Conservation (phyloP, 2,329 filamentous ascomycete species). For the Teratosphaeriaceae sp. region DNA sequence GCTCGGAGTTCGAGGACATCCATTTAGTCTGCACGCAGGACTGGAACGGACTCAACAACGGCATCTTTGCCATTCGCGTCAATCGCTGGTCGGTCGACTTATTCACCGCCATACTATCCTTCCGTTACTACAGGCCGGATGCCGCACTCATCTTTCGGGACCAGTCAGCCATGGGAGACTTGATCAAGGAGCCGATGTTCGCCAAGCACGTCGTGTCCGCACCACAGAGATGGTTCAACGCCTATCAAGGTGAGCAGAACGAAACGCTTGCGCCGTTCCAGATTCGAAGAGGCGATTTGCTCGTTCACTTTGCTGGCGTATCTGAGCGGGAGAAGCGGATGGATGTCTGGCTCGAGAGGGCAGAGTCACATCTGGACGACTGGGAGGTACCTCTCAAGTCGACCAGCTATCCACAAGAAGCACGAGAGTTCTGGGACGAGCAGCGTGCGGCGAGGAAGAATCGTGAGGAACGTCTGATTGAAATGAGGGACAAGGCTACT, state of each 20-base stretch:
- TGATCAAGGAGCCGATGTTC: slow-evolving; percentile 31
- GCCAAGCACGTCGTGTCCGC: slow-evolving; percentile 27
- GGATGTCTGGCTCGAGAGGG: slow-evolving; percentile 32
- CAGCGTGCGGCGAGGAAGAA: slow-evolving; percentile 20
- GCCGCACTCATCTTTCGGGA: slow-evolving; percentile 32
- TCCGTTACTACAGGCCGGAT: slow-evolving; percentile 33
- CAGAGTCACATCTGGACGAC: slow-evolving; percentile 32
- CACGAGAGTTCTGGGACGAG: slow-evolving; percentile 31
- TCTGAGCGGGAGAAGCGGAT: slow-evolving; percentile 29
- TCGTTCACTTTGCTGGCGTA: slow-evolving; percentile 39
- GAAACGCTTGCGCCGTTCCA: slow-evolving; percentile 31
- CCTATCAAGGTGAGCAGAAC: slow-evolving; percentile 34
- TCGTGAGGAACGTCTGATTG: slow-evolving; percentile 16
- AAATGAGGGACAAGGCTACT: slow-evolving; percentile 17
- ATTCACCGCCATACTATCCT: slow-evolving; percentile 34
- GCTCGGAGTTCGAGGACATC: slow-evolving; percentile 28
- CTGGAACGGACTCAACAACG: slow-evolving; percentile 38
- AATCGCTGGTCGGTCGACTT: slow-evolving; percentile 34
- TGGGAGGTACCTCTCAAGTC: slow-evolving; percentile 34
- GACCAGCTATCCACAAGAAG: slow-evolving; percentile 31
- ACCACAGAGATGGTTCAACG: slow-evolving; percentile 41
- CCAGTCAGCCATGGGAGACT: slow-evolving; percentile 36
- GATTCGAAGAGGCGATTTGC: slow-evolving; percentile 34
- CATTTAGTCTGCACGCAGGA: slow-evolving; percentile 34
- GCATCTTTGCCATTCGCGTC: slow-evolving; percentile 38